Base-by-base conservation (phyloP, 441 rosid genomes). In the Raphanus hybrid region DNA sequence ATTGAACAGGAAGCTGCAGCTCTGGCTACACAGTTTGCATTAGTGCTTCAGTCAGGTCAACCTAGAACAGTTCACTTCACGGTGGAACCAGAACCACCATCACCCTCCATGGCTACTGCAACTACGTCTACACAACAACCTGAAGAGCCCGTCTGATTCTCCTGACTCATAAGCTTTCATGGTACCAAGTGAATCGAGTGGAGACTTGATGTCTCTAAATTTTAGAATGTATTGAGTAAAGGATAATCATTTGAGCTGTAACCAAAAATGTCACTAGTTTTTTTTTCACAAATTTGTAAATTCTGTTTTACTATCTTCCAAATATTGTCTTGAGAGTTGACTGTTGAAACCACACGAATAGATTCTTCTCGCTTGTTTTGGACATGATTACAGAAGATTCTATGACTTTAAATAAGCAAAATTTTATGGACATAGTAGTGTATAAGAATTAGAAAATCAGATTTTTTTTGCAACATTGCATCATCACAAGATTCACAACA, bases 1-100 rank as follows among this genome's bases (percentile, higher is more conserved):
- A 50, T 73, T 71, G 73, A 79, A 78, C 89, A 96, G 98, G 99
- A 92, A 85, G 97, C 96, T 18, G 93, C 96, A 54, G 75, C 95
- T 80, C 92, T 95, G 59, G 98, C 96, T 11, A 88, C 96, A 48
- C 99, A 92, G 79, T 90, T 96, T 77, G 98, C 98, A 6, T 89
- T 96, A 64, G 97, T 96, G 75, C 88, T 96, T 70, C 99, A 92
- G 81, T 86, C 97, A 3, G 96, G 92, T 32, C 98, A 91, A 67
- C 93, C 71, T 15, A 81, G 93, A 69, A 94, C 93, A 74, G 82
- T 96, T 84, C 98, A 92, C 73, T 91, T 96, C 72, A 83, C 91
- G 0, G 86, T 96, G 62, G 89, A 97, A 58, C 82, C 97, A 0
- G 94, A 84, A 79, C 80, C 86, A 39, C 41, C 89, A 10, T 77